phyloP scores from a whole-genome alignment of 495 filamentous ascomycete genomes.

The Aspergillus steynii region DNA sequence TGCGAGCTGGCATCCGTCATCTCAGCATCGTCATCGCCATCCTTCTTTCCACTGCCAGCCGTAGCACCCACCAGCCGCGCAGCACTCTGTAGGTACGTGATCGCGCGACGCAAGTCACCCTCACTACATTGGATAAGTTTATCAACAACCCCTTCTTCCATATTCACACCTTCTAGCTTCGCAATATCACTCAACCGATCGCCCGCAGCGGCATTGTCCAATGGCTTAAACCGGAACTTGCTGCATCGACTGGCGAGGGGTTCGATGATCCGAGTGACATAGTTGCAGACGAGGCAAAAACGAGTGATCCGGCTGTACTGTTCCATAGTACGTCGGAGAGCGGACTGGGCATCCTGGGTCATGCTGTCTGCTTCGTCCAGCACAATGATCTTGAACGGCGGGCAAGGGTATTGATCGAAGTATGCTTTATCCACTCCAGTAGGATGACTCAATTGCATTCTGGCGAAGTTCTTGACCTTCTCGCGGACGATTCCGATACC shows the following conservation, averaged over 20 bases:
- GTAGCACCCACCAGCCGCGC: slow-evolving; percentile 73
- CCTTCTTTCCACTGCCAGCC: slow-evolving; percentile 38
- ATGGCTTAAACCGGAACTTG: slow-evolving; percentile 97
- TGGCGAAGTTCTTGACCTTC: slow-evolving; percentile 97
- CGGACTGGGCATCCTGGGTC: slow-evolving; percentile 97
- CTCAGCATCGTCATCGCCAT: slow-evolving; percentile 50
- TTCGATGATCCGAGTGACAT: slow-evolving; percentile 97
- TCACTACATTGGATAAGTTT: slow-evolving; percentile 84
- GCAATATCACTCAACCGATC: slow-evolving; percentile 80
- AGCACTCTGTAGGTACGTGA: slow-evolving; percentile 92
- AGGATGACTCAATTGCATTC: slow-evolving; percentile 86
- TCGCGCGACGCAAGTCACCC: slow-evolving; percentile 91
- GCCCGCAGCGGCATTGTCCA: slow-evolving; percentile 80
- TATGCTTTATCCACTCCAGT: slow-evolving; percentile 63
- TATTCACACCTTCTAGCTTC: slow-evolving; percentile 64
- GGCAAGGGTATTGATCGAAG: slow-evolving; percentile 80
- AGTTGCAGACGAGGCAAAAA: slow-evolving; percentile 98
- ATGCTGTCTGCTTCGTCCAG: slow-evolving; percentile 97
- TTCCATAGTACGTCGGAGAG: slow-evolving; percentile 94
- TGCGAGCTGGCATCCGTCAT: slow-evolving; percentile 44
- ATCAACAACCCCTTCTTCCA: slow-evolving; percentile 79
- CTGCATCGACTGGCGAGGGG: slow-evolving; percentile 86
- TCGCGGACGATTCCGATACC: slow-evolving; percentile 96
- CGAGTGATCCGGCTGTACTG: slow-evolving; percentile 94
- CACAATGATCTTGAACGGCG: slow-evolving; percentile 97